Conservation (phyloP, 208 protist species). For the Trypanosoma vivax region DNA sequence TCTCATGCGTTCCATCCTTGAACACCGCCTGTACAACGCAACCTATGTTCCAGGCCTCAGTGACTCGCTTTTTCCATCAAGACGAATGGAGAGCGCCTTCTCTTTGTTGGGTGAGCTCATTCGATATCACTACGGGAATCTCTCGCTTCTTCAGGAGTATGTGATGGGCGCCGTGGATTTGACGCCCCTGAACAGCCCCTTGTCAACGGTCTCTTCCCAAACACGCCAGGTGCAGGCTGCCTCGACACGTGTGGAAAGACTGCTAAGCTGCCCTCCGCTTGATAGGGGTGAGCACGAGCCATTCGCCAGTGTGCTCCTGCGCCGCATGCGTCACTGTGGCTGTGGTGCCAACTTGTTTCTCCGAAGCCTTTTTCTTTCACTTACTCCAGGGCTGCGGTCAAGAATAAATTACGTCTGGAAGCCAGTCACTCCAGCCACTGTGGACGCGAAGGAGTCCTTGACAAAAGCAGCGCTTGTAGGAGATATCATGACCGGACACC, state of each 20-base stretch:
- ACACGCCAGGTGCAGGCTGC: conserved; percentile 8
- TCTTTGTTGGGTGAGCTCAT: conserved; percentile 59
- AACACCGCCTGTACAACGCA: conserved; percentile 73
- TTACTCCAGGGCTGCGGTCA: conserved; percentile 67
- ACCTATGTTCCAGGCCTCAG: conserved; percentile 48
- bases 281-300: conserved; percentile 62
- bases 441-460: conserved; percentile 16
- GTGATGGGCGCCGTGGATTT: conserved; percentile 27
- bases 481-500: conserved; percentile 54
- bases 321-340: conserved; percentile 41
- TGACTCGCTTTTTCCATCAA: conserved; percentile 41
- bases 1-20: conserved; percentile 46
- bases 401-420: conserved; percentile 58
- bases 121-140: conserved; percentile 58
- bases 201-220: conserved; percentile 4
- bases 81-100: conserved; percentile 50
- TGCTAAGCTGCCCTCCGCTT: conserved; percentile 47
- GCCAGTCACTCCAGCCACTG: conserved; percentile 10
- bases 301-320: conserved; percentile 63
- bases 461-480: conserved; percentile 22
- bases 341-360: conserved; percentile 56
- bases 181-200: conserved; percentile 36
- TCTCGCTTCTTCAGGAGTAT: conserved; percentile 41
- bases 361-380: conserved; percentile 52
- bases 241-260: conserved; percentile 29